Evolutionary conservation across 75 land plant genomes (phyloP).

Genomic region (Sequoiadendron giganteum): DNA sequence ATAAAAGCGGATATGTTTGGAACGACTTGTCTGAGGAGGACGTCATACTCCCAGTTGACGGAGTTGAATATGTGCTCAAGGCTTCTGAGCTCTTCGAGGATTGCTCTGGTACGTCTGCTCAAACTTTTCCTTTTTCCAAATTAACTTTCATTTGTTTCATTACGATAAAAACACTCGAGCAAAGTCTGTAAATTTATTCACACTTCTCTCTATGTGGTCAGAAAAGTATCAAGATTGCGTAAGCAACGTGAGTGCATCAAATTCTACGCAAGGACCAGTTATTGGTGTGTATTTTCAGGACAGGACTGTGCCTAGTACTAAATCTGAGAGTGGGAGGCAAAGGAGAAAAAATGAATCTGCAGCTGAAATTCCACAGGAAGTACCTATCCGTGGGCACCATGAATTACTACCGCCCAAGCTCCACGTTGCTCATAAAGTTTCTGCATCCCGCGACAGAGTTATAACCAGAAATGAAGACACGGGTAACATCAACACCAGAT

Average conservation of each 20-base stretch:
- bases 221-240: background rate
- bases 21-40: conserved; percentile 79
- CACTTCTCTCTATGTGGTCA: background rate
- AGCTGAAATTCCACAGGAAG: background rate
- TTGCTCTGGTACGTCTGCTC: conserved; percentile 13
- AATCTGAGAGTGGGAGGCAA: background rate
- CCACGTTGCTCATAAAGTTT: background rate
- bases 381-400: background rate
- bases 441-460: background rate
- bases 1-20: conserved; percentile 86
- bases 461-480: background rate
- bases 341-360: background rate
- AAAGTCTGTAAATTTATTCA: background rate
- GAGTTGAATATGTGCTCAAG: conserved; percentile 84
- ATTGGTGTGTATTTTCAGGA: background rate
- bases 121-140: background rate
- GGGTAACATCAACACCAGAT: background rate
- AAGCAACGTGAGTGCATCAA: background rate
- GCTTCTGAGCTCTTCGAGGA: conserved; percentile 64
- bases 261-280: background rate
- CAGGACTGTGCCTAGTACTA: background rate
- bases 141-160: too few relatives aligned
- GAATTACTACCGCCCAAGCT: background rate
- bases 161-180: background rate
- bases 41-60: conserved; percentile 57